Conservation (phyloP, 1,139 yeast species). For the Saccharomycopsis crataegensis region DNA sequence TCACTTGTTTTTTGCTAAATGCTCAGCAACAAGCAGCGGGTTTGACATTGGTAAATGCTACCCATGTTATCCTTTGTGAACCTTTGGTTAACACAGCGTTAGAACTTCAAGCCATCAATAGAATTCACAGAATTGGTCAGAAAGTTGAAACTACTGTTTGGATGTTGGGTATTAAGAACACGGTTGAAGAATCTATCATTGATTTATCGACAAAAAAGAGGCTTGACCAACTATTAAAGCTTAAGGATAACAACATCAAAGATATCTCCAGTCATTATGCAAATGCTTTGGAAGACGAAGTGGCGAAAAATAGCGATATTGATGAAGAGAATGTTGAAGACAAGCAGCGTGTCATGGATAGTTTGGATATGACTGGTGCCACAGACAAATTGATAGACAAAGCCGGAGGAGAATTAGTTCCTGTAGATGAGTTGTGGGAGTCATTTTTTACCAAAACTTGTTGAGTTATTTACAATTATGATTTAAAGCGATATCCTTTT, state of each 20-base stretch:
- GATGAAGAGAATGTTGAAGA: slow-evolving; percentile 25
- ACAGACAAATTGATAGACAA: slow-evolving; percentile 35
- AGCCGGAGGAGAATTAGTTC: slow-evolving; percentile 50
- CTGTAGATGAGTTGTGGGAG: slow-evolving; percentile 51
- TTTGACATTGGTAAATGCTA: slow-evolving; percentile 80
- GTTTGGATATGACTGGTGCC: slow-evolving; percentile 35
- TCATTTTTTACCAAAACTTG: slow-evolving; percentile 36
- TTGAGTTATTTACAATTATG: not conserved
- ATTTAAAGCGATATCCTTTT: not conserved
- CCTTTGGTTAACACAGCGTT: slow-evolving; percentile 85
- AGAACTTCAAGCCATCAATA: slow-evolving; percentile 84
- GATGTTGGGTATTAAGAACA: slow-evolving; percentile 77
- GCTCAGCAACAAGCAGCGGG: slow-evolving; percentile 89
- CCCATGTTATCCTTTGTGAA: slow-evolving; percentile 83
- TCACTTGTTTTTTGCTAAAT: slow-evolving; percentile 80
- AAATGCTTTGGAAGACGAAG: not conserved
- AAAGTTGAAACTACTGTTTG: slow-evolving; percentile 73
- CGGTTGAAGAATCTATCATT: slow-evolving; percentile 90
- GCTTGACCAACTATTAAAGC: slow-evolving; percentile 31
- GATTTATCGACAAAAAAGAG: slow-evolving; percentile 46
- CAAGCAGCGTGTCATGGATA: slow-evolving; percentile 27
- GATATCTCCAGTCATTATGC: slow-evolving; percentile 3
- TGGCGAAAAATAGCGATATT: not conserved
- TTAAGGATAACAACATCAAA: slow-evolving; percentile 2
- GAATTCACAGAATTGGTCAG: slow-evolving; percentile 93